A percentile compares a stretch with the other conserved stretches of the same genome.
Evolutionary conservation across 2,329 filamentous ascomycete species (phyloP).

Genomic region (Seiridium unicorne): DNA sequence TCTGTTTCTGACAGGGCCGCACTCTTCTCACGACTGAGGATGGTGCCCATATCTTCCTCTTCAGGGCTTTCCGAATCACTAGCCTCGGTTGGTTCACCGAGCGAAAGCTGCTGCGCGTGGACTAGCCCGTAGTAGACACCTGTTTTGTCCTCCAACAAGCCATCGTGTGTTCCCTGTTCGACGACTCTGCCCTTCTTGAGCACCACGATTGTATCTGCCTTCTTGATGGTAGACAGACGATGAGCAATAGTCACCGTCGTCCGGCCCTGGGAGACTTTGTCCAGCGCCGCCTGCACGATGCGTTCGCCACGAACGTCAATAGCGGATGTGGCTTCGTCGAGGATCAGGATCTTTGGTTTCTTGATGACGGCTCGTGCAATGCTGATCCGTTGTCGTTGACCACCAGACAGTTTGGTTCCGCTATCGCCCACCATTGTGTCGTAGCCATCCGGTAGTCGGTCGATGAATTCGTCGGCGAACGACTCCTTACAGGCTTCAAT

Average conservation of each 20-base stretch:
- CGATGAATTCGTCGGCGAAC: slow-evolving; percentile 69
- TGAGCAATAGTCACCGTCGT: slow-evolving; percentile 77
- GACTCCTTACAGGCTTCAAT: slow-evolving; percentile 64
- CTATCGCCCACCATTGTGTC: slow-evolving; percentile 73
- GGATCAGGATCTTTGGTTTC: slow-evolving; percentile 67
- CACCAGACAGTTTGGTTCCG: slow-evolving; percentile 77
- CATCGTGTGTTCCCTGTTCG: slow-evolving; percentile 74
- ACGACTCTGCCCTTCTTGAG: slow-evolving; percentile 68
- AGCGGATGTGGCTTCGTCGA: slow-evolving; percentile 77
- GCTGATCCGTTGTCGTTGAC: slow-evolving; percentile 79
- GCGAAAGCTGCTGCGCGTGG: slow-evolving; percentile 56
- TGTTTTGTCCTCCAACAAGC: slow-evolving; percentile 57
- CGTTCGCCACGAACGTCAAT: slow-evolving; percentile 53
- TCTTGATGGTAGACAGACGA: slow-evolving; percentile 70
- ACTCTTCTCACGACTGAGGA: slow-evolving; percentile 45
- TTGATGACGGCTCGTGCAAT: slow-evolving; percentile 75
- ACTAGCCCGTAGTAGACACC: slow-evolving; percentile 70
- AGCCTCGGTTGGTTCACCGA: slow-evolving; percentile 45
- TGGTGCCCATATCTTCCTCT: slow-evolving; percentile 38
- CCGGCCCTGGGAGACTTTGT: slow-evolving; percentile 58
- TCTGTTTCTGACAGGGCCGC: slow-evolving; percentile 33
- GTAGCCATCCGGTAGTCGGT: slow-evolving; percentile 64
- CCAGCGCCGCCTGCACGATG: slow-evolving; percentile 64
- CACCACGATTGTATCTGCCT: slow-evolving; percentile 77
- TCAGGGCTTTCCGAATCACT: slow-evolving; percentile 30